phyloP scores from a whole-genome alignment of 192 early-diverging fungal genomes.

The Rhizophagus sp. region DNA sequence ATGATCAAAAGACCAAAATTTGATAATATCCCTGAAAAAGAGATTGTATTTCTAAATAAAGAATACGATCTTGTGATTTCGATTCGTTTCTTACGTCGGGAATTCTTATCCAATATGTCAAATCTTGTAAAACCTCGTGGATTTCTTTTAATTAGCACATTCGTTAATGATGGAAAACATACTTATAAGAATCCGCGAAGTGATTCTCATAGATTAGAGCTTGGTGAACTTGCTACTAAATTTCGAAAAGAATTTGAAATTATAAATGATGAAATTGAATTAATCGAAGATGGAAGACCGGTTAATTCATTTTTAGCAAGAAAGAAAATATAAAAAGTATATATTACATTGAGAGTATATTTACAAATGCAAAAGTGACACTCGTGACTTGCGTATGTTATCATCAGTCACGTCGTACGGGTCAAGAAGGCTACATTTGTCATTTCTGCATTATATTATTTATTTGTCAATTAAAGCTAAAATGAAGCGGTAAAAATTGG shows the following conservation, averaged over 20 bases:
- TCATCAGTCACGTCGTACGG: no score
- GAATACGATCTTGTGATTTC: slow-evolving; percentile 37
- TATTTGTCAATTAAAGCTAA: no score
- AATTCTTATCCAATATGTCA: slow-evolving; percentile 33
- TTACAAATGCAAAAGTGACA: no score
- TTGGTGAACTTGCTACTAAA: slow-evolving; percentile 30
- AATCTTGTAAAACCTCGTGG: slow-evolving; percentile 38
- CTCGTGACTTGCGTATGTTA: no score
- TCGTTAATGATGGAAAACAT: slow-evolving; percentile 35
- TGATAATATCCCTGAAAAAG: background rate
- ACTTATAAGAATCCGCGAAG: slow-evolving; percentile 34
- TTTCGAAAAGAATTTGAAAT: slow-evolving; percentile 34
- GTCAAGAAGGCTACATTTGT: no score
- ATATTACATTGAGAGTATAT: no score
- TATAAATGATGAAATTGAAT: slow-evolving; percentile 33
- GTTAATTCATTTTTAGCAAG: slow-evolving; percentile 39
- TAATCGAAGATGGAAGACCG: slow-evolving; percentile 44
- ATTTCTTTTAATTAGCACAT: slow-evolving; percentile 43
- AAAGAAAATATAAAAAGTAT: background rate
- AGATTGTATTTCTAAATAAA: background rate
- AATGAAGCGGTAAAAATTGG: no score
- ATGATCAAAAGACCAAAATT: background rate
- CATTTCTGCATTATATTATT: no score
- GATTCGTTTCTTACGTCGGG: slow-evolving; percentile 38
- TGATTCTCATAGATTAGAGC: slow-evolving; percentile 33